Base-by-base conservation (phyloP, 805 yeast species). In the Metschnikowia cerradonensis region DNA sequence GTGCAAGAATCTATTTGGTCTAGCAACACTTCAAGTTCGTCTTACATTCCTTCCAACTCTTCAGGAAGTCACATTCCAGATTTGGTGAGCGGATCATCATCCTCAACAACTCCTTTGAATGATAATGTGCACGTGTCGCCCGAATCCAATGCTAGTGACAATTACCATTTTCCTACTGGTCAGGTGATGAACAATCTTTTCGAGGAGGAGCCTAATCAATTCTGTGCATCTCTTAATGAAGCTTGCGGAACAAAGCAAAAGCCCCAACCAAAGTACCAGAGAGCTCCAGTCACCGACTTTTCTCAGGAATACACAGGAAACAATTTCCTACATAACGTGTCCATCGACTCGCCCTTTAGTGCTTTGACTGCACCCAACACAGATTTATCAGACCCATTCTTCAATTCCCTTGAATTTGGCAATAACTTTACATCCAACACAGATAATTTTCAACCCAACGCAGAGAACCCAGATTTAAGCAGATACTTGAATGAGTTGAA, bases 231-330 rank as follows among this genome's bases (percentile, higher is more conserved):
- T 59, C 76, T 92, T 62, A 79, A 81, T 54, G 78, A 82, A 65
- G 97, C 90, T 0, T 91, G 97, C 68, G 97, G 97, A 15, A 83
- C 84, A 6, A 83, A 75, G 59, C 76, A 76, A 14, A 69, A 79
- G 55, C 96, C 94, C 3, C 64, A 84, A 3, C 95, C 96, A 2
- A 70, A 71, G 52, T 67, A 53, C 49, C 61, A 64, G 46, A 56
- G 67, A 17, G 50, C 45, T 43, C 38, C 54, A 26, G 47, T 40
- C 17, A 34, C 14, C 13, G 32, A 23, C n/a, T 15, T 50, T 5
- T 48, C 39, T 22, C 55, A 58, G 33, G 50, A 47, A 11, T 30
- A 35, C 13, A 43, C 44, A 34, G 42, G 45, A 5, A 41, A 43
- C 22, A 35, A 49, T 56, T 44, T 44, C n/a, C 37, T 44, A 17